These are phyloP conservation scores for Colletotrichum tropicale DNA, from an alignment of 2,329 filamentous ascomycete species.

Conservation along the genomic window DNA sequence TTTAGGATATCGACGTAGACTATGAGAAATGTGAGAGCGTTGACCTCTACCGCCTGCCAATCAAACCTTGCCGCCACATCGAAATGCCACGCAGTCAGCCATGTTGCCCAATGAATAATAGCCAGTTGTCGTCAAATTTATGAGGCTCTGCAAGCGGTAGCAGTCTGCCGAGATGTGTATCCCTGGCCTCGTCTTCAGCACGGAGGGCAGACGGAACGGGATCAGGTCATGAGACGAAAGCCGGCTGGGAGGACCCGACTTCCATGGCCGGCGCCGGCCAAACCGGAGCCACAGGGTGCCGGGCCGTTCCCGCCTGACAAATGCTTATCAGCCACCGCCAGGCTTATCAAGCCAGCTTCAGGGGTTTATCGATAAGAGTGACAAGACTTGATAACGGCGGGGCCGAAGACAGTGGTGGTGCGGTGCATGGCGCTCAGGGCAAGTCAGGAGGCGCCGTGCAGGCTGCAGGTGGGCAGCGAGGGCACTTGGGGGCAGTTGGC, in stretches of 20 bases:
- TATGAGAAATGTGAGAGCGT: background rate
- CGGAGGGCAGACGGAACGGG: background rate
- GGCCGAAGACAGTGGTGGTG: background rate
- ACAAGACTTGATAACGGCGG: background rate
- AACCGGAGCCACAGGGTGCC: background rate
- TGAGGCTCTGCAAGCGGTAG: background rate
- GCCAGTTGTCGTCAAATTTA: background rate
- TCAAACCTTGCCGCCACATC: background rate
- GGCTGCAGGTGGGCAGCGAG: background rate
- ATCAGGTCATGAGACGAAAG: background rate
- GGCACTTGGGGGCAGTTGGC: background rate
- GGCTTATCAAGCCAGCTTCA: background rate
- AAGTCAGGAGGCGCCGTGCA: background rate
- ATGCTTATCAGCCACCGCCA: background rate
- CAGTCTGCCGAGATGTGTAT: background rate
- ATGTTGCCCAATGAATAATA: background rate
- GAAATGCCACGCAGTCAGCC: background rate
- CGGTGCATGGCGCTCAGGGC: slow-evolving; percentile 6
- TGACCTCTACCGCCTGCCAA: background rate
- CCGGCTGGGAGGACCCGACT: background rate
- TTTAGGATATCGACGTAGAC: background rate
- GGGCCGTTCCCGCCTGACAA: slow-evolving; percentile 15
- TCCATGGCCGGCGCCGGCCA: background rate
- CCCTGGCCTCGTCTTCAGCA: background rate
- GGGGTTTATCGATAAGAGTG: slow-evolving; percentile 1